These are phyloP conservation scores for Penicillium sp. DNA, from an alignment of 2,329 filamentous ascomycete genomes.

Conservation along the genomic window DNA sequence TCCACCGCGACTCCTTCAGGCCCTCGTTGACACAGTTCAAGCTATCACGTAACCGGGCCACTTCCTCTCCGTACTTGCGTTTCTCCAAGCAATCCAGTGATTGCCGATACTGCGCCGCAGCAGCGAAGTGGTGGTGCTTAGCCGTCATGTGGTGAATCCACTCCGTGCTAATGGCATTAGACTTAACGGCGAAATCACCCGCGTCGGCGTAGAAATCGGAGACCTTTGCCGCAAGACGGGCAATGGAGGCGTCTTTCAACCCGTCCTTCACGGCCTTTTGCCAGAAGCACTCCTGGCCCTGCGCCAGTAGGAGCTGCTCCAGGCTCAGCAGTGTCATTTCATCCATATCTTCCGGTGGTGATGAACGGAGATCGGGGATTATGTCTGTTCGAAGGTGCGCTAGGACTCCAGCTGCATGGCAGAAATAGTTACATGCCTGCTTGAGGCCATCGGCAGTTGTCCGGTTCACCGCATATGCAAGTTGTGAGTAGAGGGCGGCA, in stretches of 20 bases:
- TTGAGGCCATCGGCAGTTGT: slow-evolving; percentile 81
- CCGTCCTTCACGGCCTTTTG: slow-evolving; percentile 93
- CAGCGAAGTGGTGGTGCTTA: slow-evolving; percentile 96
- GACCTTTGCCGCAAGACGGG: slow-evolving; percentile 85
- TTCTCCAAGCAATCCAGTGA: slow-evolving; percentile 92
- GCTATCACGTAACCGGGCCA: slow-evolving; percentile 81
- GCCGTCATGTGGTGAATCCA: slow-evolving; percentile 99
- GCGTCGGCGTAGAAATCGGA: slow-evolving; percentile 87
- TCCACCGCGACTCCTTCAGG: slow-evolving; percentile 77
- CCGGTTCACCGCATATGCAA: slow-evolving; percentile 78
- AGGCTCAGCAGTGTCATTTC: slow-evolving; percentile 80
- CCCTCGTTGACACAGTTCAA: slow-evolving; percentile 82
- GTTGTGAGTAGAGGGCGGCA: slow-evolving; percentile 87
- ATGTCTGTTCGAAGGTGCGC: slow-evolving; percentile 74
- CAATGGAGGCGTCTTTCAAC: slow-evolving; percentile 88
- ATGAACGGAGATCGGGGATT: slow-evolving; percentile 78
- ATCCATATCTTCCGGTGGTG: slow-evolving; percentile 95
- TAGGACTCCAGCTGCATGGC: slow-evolving; percentile 81
- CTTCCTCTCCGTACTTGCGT: slow-evolving; percentile 91
- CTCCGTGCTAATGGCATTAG: slow-evolving; percentile 83
- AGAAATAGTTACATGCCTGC: slow-evolving; percentile 85
- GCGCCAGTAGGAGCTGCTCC: slow-evolving; percentile 80
- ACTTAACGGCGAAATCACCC: slow-evolving; percentile 83
- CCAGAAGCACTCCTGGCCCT: slow-evolving; percentile 98
- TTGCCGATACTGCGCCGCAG: slow-evolving; percentile 88